Evolutionary conservation across 306 rosid genomes (phyloP).

Genomic region (Cucumis cinereus): DNA sequence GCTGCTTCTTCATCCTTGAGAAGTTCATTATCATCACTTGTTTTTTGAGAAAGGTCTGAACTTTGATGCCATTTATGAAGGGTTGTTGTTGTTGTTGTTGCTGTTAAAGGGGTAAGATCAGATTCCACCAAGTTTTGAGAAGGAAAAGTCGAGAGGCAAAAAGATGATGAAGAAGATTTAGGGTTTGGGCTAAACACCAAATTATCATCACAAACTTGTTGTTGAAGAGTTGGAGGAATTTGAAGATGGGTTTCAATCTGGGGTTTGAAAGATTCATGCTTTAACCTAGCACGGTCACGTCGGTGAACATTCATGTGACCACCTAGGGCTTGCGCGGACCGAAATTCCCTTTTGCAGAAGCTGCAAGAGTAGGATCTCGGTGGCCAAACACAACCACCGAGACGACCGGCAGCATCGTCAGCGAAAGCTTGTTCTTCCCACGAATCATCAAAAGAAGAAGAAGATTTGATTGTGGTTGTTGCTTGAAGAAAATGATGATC

Average conservation of each 20-base stretch:
- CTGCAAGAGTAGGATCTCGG: slow-evolving; percentile 90
- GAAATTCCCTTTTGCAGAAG: slow-evolving; percentile 79
- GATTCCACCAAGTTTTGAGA: not conserved
- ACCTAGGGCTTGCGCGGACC: slow-evolving; percentile 90
- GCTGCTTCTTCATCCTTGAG: not conserved
- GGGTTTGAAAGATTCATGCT: slow-evolving; percentile 28
- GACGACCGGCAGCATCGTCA: slow-evolving; percentile 58
- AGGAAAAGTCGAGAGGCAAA: slow-evolving; percentile 19
- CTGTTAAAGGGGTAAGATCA: not conserved
- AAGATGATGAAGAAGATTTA: slow-evolving; percentile 27
- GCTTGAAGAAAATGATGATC: slow-evolving; percentile 8
- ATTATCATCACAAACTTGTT: slow-evolving; percentile 18
- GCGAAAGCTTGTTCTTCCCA: slow-evolving; percentile 99
- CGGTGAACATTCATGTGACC: slow-evolving; percentile 98
- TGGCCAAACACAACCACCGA: slow-evolving; percentile 90
- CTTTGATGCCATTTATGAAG: not conserved
- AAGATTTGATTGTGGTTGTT: not conserved
- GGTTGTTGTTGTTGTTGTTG: not conserved
- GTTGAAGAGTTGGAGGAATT: slow-evolving; percentile 17
- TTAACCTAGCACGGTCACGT: slow-evolving; percentile 76
- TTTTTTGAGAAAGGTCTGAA: not conserved
- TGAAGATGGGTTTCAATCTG: slow-evolving; percentile 17
- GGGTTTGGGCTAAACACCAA: slow-evolving; percentile 46
- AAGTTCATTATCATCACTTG: not conserved
- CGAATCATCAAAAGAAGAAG: slow-evolving; percentile 30